A percentile compares a stretch with the other conserved stretches of the same genome.
Conservation (phyloP, 108 stramenopile genomes). For the Fistulifera solaris region DNA sequence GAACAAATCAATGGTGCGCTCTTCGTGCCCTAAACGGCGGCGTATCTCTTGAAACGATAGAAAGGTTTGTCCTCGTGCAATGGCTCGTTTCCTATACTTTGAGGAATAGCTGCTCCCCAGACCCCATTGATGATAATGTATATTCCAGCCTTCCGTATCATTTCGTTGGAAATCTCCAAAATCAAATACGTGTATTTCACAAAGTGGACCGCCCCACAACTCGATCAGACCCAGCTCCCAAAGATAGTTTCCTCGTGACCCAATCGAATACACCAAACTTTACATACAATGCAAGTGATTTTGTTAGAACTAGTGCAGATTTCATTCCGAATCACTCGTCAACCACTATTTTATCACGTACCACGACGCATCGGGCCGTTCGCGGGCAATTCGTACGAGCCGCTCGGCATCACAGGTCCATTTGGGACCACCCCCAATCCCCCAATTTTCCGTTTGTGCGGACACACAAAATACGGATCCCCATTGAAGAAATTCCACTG, state of each 20-base stretch:
- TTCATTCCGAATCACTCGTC: too few relatives aligned
- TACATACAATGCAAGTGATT: too few relatives aligned
- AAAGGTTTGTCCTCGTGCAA: not conserved
- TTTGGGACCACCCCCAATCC: constrained; percentile 44
- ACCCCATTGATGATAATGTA: constrained; percentile 54
- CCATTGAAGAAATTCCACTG: constrained; percentile 21
- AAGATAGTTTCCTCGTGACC: constrained; percentile 36
- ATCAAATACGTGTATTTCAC: constrained; percentile 61
- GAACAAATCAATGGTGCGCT: constrained; percentile 47
- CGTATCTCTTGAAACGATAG: constrained; percentile 28
- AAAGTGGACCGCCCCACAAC: constrained; percentile 20
- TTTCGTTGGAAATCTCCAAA: constrained; percentile 19
- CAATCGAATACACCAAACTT: constrained; percentile 50
- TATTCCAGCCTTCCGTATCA: constrained; percentile 14
- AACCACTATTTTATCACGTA: too few relatives aligned
- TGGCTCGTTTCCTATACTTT: not conserved
- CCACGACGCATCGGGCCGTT: too few relatives aligned
- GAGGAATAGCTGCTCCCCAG: constrained; percentile 12
- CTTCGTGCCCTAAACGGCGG: constrained; percentile 38
- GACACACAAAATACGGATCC: constrained; percentile 54
- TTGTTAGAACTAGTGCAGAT: too few relatives aligned
- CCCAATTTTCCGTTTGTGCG: constrained; percentile 36
- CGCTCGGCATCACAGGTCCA: constrained; percentile 56
- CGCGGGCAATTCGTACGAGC: too few relatives aligned
- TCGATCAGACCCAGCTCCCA: constrained; percentile 33